A percentile compares a stretch with the other conserved stretches of the same genome.
phyloP scores from a whole-genome alignment of 179 eudicot genomes.

The Silene coronaria region DNA sequence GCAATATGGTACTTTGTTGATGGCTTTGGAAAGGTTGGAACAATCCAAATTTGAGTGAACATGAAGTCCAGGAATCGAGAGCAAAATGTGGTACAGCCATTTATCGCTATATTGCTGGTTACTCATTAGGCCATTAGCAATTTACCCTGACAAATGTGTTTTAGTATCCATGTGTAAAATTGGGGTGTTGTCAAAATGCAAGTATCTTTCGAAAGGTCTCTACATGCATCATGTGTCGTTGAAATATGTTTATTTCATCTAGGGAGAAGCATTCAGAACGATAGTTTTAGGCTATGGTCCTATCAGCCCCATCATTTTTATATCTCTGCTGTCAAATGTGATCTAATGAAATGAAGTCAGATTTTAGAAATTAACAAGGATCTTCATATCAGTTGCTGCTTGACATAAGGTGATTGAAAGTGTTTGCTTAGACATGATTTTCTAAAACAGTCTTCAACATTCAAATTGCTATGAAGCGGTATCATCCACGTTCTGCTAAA shows the following conservation, averaged over 20 bases:
- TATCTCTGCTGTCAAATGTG: conserved; percentile 1
- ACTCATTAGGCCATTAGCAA: not conserved
- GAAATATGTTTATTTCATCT: not conserved
- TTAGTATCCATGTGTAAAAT: not conserved
- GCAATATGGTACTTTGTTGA: not conserved
- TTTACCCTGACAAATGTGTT: not conserved
- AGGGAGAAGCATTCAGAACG: not conserved
- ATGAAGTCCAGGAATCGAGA: not conserved
- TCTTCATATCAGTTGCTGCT: not conserved
- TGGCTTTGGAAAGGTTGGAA: not conserved
- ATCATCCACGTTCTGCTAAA: not conserved
- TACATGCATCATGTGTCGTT: not conserved
- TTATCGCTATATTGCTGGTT: not conserved
- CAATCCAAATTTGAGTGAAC: not conserved
- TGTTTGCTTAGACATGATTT: not conserved
- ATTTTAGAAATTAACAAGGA: not conserved
- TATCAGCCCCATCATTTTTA: not conserved
- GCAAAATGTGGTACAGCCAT: not conserved
- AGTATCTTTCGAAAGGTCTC: not conserved
- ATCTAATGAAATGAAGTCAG: not conserved
- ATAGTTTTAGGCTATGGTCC: not conserved
- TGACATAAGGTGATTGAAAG: not conserved
- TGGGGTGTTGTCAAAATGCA: not conserved
- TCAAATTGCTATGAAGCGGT: not conserved
- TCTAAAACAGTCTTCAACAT: not conserved